Percentiles rank a stretch among this genome's conserved stretches.
phyloP scores from a whole-genome alignment of 371 early-diverging fungal species.

The Funneliformis caledonium region DNA sequence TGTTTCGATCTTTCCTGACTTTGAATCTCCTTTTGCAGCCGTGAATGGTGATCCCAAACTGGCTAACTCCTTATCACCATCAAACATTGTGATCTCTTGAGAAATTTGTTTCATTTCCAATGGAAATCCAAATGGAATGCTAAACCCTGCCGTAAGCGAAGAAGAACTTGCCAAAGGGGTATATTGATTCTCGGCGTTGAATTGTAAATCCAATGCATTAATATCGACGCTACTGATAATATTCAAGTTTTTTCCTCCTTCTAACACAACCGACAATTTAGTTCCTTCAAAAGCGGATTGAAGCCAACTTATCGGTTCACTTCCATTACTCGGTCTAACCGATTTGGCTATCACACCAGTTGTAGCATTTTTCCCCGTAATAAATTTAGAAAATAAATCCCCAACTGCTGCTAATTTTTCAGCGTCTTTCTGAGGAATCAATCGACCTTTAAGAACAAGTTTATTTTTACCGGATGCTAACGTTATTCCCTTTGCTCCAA shows the following conservation, averaged over 20 bases:
- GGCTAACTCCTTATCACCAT: conserved; percentile 19
- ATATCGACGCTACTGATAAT: conserved; percentile 32
- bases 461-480: conserved; percentile 52
- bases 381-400: conserved; percentile 56
- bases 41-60: conserved; percentile 17
- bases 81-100: conserved; percentile 39
- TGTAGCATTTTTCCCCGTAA: conserved; percentile 53
- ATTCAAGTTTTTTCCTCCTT: conserved; percentile 10
- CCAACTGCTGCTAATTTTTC: conserved; percentile 50
- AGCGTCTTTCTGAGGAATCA: conserved; percentile 50
- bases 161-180: conserved; percentile 30
- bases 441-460: conserved; percentile 53
- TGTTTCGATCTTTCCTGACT: conserved; percentile 25
- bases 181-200: background rate
- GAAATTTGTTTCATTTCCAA: conserved; percentile 39
- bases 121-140: conserved; percentile 41
- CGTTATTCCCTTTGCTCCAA: conserved; percentile 49
- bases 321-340: conserved; percentile 28
- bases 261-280: conserved; percentile 29
- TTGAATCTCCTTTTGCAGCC: conserved; percentile 29
- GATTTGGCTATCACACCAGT: conserved; percentile 46
- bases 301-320: conserved; percentile 38
- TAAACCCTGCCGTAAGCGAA: conserved; percentile 24
- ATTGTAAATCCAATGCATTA: conserved; percentile 33
- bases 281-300: conserved; percentile 40